Evolutionary conservation across 1,284 basidiomycete genomes (phyloP).

Genomic region (Spongiforma sp.): DNA sequence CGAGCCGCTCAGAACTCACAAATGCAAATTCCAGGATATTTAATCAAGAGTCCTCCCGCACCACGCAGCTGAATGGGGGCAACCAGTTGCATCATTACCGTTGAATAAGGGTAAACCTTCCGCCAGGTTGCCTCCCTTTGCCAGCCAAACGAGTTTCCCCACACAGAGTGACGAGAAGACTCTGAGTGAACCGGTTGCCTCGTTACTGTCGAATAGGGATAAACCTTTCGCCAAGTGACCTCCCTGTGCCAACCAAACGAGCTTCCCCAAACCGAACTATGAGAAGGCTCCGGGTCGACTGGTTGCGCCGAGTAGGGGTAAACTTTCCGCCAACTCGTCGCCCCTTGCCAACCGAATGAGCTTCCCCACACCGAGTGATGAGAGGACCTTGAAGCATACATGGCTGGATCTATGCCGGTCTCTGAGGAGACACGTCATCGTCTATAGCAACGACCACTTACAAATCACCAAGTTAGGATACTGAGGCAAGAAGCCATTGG

Average conservation of each 20-base stretch:
- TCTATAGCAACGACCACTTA: slow-evolving; percentile 25
- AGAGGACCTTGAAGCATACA: slow-evolving; percentile 37
- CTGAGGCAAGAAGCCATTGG: slow-evolving; percentile 9
- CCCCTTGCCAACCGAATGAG: slow-evolving; percentile 29
- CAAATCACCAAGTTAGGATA: slow-evolving; percentile 45
- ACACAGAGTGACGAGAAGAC: slow-evolving; percentile 7
- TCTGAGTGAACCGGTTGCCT: slow-evolving; percentile 24
- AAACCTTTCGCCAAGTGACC: slow-evolving; percentile 28
- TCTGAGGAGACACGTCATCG: slow-evolving; percentile 6
- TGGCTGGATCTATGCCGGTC: slow-evolving; percentile 39
- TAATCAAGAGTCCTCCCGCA: slow-evolving; percentile 13
- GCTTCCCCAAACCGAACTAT: slow-evolving; percentile 46
- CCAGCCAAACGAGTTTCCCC: slow-evolving; percentile 30
- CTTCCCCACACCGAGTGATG: slow-evolving; percentile 16
- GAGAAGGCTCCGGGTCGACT: no score
- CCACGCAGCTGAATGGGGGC: slow-evolving; percentile 15
- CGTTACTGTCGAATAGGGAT: slow-evolving; percentile 22
- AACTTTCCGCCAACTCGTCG: slow-evolving; percentile 19
- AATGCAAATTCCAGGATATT: slow-evolving; percentile 28
- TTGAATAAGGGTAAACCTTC: slow-evolving; percentile 25
- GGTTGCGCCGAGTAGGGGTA: slow-evolving; percentile 31
- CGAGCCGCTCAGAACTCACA: slow-evolving; percentile 24
- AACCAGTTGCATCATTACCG: no score
- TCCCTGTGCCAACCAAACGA: slow-evolving; percentile 31
- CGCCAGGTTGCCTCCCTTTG: slow-evolving; percentile 21